Evolutionary conservation across 106 monocot species (phyloP).

Genomic region (Acorus gramineus): DNA sequence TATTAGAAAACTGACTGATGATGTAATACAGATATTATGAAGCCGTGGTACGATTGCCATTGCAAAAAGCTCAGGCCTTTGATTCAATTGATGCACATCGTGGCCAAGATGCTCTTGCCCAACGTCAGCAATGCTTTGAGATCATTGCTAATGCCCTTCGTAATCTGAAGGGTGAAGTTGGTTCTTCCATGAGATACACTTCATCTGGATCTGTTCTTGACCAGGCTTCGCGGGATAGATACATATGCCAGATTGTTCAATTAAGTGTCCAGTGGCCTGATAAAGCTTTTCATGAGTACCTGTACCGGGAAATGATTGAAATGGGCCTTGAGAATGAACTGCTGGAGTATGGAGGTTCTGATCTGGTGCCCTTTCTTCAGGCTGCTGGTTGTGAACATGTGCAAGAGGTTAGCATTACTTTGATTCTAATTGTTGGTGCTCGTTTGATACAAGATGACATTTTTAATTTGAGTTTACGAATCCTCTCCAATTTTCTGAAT

Average conservation of each 20-base stretch:
- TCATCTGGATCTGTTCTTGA: conserved; percentile 38
- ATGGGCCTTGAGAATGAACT: conserved; percentile 81
- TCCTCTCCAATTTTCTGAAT: too few species aligned
- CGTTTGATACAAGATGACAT: too few species aligned
- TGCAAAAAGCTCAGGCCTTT: conserved; percentile 82
- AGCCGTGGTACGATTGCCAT: conserved; percentile 84
- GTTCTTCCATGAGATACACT: conserved; percentile 19
- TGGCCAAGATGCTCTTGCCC: conserved; percentile 30
- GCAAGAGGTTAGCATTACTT: conserved; percentile 40
- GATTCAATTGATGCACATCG: conserved; percentile 45
- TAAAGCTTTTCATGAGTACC: conserved; percentile 70
- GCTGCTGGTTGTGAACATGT: conserved; percentile 53
- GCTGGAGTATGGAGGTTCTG: conserved; percentile 88
- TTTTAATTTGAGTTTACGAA: too few species aligned
- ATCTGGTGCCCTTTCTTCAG: conserved; percentile 90
- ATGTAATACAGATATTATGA: conserved; percentile 76
- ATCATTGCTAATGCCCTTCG: conserved; percentile 70
- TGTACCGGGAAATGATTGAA: conserved; percentile 71
- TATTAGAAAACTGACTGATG: too few species aligned
- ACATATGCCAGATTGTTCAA: conserved; percentile 78
- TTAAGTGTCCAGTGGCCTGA: conserved; percentile 85
- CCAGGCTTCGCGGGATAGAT: conserved; percentile 50
- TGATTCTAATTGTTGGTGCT: background rate
- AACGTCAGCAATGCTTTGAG: conserved; percentile 68
- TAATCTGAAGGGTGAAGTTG: conserved; percentile 40